Percentiles rank a stretch among this genome's conserved stretches.
Conservation (phyloP, 495 filamentous ascomycete species). For the Tuber magnatum region DNA sequence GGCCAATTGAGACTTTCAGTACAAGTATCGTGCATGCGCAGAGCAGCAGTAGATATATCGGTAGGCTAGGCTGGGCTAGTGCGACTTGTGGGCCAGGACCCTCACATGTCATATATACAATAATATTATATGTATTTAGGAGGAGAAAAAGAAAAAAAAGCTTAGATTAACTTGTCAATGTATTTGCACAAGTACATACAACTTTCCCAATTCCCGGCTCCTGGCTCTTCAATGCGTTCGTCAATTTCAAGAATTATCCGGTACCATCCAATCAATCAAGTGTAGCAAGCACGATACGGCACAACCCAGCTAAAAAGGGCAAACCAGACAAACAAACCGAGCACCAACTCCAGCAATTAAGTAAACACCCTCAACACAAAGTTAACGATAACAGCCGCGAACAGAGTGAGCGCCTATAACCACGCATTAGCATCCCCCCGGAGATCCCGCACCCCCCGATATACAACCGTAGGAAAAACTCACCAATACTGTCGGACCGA, state of each 20-base stretch:
- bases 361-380: slow-evolving; percentile 71
- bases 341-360: slow-evolving; percentile 18
- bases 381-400: slow-evolving; percentile 85
- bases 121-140: no score
- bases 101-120: not conserved
- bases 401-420: slow-evolving; percentile 64
- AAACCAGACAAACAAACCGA: not conserved
- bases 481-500: slow-evolving; percentile 78
- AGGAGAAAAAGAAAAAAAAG: not conserved
- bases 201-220: slow-evolving; percentile 12
- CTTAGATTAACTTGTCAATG: not conserved
- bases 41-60: no score
- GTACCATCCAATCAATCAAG: slow-evolving; percentile 9
- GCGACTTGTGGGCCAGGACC: not conserved
- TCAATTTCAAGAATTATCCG: slow-evolving; percentile 15
- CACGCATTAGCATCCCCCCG: not conserved
- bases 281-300: slow-evolving; percentile 14
- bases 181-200: slow-evolving; percentile 9
- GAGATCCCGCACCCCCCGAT: not conserved
- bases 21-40: not conserved
- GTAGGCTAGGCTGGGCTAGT: not conserved
- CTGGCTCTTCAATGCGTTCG: slow-evolving; percentile 14
- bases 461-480: slow-evolving; percentile 6
- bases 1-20: not conserved
- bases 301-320: not conserved